Evolutionary conservation across 2,329 filamentous ascomycete genomes (phyloP), one percentile per base, ranked within the genome.

Genomic region (Berkeleyomyces basicola): DNA sequence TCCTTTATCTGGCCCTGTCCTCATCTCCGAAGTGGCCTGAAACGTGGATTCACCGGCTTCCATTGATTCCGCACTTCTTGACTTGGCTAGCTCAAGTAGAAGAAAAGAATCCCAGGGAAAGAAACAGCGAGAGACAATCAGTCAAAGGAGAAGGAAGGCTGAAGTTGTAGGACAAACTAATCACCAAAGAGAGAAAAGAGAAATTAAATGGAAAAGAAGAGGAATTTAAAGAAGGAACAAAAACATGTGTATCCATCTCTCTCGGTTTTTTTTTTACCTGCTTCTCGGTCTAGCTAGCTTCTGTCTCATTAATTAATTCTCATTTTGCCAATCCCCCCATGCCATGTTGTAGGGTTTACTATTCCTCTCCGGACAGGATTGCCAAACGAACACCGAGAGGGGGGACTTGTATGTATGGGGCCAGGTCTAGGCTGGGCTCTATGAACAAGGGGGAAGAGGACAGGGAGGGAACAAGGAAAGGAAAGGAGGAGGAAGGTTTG

Each of bases 351-450:
- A 55, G 49, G 49, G 36, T 55, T 46, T 46, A 14, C 49, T 31
- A 10, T 55, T 55, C 43, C 23, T 4, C 36, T 37, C 33, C 49
- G 49, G 49, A 55, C 49, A 55, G 49, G 49, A 55, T 55, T 14
- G n/a, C 49, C 49, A 55, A 55, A 55, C 49, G 49, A 55, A 55
- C 49, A 39, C 49, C 49, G 49, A 55, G 49, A 55, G 37, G 33
- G 49, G 37, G 49, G 49, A 11, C 31, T 14, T 36, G 11, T n/a
- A 46, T 16, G 49, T 37, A 53, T 37, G 31, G 49, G n/a, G 14
- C 36, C n/a, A 55, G 49, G 49, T 37, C 49, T 55, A 37, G 49
- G 49, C 49, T 55, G 33, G 10, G 31, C 49, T 55, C 49, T 53
- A 11, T 37, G 9, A 11, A 14, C 23, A 11, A 53, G 49, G 33